These are phyloP conservation scores for Sporothrix curviconia DNA, from an alignment of 2,329 filamentous ascomycete genomes.

Conservation along the genomic window DNA sequence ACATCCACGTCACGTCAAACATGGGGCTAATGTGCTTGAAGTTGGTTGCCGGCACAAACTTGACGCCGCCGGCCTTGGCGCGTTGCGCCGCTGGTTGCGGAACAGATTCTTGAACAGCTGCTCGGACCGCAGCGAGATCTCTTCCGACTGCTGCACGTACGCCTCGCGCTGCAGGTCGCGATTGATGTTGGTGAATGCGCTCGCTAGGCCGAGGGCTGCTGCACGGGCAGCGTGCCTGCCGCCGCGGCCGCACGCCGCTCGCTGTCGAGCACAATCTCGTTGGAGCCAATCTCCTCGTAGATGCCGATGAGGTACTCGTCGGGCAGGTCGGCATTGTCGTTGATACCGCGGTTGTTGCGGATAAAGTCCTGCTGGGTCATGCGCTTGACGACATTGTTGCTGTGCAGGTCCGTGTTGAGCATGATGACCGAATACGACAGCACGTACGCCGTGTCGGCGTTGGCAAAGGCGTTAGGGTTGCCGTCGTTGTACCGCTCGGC, in stretches of 20 bases:
- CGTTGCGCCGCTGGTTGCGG: slow-evolving; percentile 77
- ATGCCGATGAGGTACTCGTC: slow-evolving; percentile 86
- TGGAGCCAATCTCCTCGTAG: slow-evolving; percentile 82
- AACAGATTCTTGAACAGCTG: slow-evolving; percentile 93
- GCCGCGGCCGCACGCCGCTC: slow-evolving; percentile 86
- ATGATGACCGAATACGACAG: slow-evolving; percentile 94
- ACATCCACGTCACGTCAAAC: slow-evolving; percentile 99
- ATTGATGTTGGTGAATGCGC: slow-evolving; percentile 85
- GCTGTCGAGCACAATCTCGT: slow-evolving; percentile 91
- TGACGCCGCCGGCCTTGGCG: slow-evolving; percentile 59
- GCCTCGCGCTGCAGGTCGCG: slow-evolving; percentile 88
- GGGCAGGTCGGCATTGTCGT: slow-evolving; percentile 88
- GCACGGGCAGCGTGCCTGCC: slow-evolving; percentile 49
- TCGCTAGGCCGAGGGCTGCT: slow-evolving; percentile 60
- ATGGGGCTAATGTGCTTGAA: slow-evolving; percentile 94
- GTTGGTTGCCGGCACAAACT: slow-evolving; percentile 88
- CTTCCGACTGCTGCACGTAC: slow-evolving; percentile 89
- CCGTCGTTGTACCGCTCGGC: slow-evolving; percentile 91
- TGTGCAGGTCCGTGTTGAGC: slow-evolving; percentile 94
- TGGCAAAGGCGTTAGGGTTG: slow-evolving; percentile 95
- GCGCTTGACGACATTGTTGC: slow-evolving; percentile 69
- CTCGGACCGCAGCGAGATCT: slow-evolving; percentile 67
- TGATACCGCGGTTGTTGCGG: slow-evolving; percentile 97
- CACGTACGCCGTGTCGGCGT: slow-evolving; percentile 95
- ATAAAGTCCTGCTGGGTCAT: slow-evolving; percentile 99